Evolutionary conservation across 116 monocot genomes (phyloP).

Genomic region (Trichopus zeylanicus): DNA sequence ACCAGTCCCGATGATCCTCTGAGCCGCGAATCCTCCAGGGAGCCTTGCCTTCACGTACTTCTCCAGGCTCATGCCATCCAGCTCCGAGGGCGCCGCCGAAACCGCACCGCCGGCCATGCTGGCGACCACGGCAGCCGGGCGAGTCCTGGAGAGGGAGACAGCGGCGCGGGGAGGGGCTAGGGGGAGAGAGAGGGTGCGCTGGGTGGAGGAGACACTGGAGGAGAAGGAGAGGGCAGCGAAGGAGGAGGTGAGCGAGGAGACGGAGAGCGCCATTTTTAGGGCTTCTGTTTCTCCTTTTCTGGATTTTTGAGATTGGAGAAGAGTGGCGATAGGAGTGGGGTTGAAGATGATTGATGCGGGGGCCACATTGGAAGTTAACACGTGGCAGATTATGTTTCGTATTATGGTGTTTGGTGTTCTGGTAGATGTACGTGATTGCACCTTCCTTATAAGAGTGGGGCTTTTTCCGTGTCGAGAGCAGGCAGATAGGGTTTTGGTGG

Average conservation of each 20-base stretch:
- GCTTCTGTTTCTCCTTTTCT: not conserved
- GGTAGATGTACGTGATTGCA: too few relatives aligned
- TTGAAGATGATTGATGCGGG: not conserved
- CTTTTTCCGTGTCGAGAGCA: too few relatives aligned
- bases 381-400: too few relatives aligned
- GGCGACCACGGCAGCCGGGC: too few relatives aligned
- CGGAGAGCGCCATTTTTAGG: slow-evolving; percentile 24
- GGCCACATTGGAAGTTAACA: too few relatives aligned
- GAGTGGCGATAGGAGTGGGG: not conserved
- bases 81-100: slow-evolving; percentile 14
- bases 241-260: slow-evolving; percentile 45
- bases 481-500: too few relatives aligned
- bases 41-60: slow-evolving; percentile 84
- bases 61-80: slow-evolving; percentile 52
- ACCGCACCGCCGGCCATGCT: slow-evolving; percentile 10
- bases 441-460: too few relatives aligned
- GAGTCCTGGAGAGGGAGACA: too few relatives aligned
- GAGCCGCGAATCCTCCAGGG: slow-evolving; percentile 80
- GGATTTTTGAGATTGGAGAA: not conserved
- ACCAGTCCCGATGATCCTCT: slow-evolving; percentile 73
- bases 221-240: slow-evolving; percentile 68
- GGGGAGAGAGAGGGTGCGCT: slow-evolving; percentile 8
- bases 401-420: too few relatives aligned
- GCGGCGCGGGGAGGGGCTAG: too few relatives aligned
- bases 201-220: slow-evolving; percentile 28